Evolutionary conservation across 768 basidiomycete genomes (phyloP).

Genomic region (Amanita jacksonii): DNA sequence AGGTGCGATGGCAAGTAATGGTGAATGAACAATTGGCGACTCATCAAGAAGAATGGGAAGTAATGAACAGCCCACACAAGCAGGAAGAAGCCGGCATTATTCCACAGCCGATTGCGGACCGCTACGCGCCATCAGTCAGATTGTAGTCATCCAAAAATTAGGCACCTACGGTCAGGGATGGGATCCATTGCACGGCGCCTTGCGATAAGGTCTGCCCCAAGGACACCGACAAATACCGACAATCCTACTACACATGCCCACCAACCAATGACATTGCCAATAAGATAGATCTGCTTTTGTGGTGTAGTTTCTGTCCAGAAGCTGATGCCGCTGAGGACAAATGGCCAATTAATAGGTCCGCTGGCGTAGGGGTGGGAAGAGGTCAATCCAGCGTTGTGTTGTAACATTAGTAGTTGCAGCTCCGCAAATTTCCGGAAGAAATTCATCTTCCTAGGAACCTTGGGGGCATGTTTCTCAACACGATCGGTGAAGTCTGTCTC

Average conservation of each 20-base stretch:
- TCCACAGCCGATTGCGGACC: constrained; percentile 89
- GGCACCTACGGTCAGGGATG: constrained; percentile 72
- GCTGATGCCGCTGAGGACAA: constrained; percentile 91
- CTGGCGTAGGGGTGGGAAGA: constrained; percentile 98
- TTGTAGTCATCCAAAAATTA: background rate
- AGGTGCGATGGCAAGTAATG: constrained; percentile 97
- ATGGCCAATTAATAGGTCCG: constrained; percentile 97
- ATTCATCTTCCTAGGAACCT: constrained; percentile 71
- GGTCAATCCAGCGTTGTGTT: constrained; percentile 97
- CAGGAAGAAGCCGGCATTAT: constrained; percentile 93
- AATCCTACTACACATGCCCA: constrained; percentile 86
- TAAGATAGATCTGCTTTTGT: constrained; percentile 91
- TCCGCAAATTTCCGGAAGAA: constrained; percentile 96
- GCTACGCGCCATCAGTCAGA: constrained; percentile 34
- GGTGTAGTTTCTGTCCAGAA: constrained; percentile 91
- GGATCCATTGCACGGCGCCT: constrained; percentile 78
- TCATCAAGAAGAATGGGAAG: constrained; percentile 96
- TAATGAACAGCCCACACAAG: constrained; percentile 94
- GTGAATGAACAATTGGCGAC: constrained; percentile 92
- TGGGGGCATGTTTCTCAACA: constrained; percentile 39
- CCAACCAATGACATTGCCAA: constrained; percentile 92
- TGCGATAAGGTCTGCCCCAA: constrained; percentile 84
- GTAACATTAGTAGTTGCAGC: constrained; percentile 90
- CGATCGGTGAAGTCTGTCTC: constrained; percentile 43
- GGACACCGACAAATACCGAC: constrained; percentile 82